A percentile compares a stretch with the other conserved stretches of the same genome.
Evolutionary conservation across 1,284 basidiomycete species (phyloP).

Genomic region (Pulveroboletus sp.): DNA sequence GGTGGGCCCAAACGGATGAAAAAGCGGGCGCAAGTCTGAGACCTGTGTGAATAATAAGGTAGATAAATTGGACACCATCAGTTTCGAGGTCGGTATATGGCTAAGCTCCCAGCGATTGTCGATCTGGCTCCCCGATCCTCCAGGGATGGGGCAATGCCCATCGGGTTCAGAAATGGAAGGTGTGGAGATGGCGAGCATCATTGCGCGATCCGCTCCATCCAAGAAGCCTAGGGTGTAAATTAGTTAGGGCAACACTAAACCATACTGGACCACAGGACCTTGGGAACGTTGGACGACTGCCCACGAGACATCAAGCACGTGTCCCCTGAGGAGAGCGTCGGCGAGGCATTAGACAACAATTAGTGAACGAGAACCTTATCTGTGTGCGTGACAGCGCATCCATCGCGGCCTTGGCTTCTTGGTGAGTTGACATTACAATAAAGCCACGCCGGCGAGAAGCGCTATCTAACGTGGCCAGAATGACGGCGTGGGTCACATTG

Average conservation of each 20-base stretch:
- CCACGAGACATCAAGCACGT: constrained; percentile 76
- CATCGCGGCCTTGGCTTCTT: constrained; percentile 69
- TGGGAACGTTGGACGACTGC: constrained; percentile 80
- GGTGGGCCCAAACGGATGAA: constrained; percentile 70
- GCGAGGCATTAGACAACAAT: neutral
- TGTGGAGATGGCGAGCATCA: constrained; percentile 52
- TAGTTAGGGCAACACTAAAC: constrained; percentile 7
- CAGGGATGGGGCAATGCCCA: constrained; percentile 22
- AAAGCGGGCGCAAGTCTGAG: constrained; percentile 68
- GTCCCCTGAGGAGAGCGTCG: constrained; percentile 47
- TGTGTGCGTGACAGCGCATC: constrained; percentile 62
- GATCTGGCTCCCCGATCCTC: constrained; percentile 10
- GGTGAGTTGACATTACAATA: constrained; percentile 71
- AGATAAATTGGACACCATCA: constrained; percentile 68
- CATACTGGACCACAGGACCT: constrained; percentile 42
- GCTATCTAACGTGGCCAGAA: constrained; percentile 77
- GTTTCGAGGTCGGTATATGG: constrained; percentile 46
- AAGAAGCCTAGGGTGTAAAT: constrained; percentile 55
- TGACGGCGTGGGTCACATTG: constrained; percentile 68
- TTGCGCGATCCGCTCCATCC: constrained; percentile 74
- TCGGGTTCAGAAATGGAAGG: constrained; percentile 36
- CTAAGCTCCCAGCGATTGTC: constrained; percentile 34
- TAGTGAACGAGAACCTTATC: constrained; percentile 46
- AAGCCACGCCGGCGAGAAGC: constrained; percentile 78
- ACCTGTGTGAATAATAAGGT: constrained; percentile 63